Evolutionary conservation across 257 asterid species (phyloP), one percentile per base, ranked within the genome.

Genomic region (Solanum phureja): DNA sequence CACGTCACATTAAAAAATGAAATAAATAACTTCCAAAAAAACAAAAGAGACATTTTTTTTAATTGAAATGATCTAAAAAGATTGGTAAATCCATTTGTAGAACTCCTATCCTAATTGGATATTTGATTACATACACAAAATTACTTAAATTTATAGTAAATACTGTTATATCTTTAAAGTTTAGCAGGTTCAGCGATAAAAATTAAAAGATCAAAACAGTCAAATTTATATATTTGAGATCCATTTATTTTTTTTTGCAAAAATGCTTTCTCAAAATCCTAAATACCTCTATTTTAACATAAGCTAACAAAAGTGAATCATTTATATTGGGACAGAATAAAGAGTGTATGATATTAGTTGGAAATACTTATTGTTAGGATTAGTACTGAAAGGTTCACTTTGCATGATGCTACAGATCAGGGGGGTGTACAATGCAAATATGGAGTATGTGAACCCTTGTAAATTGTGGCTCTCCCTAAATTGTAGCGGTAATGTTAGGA

Each of bases 211-310:
- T 56, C 24, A 56, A 56, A 56, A 16, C 0, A 0, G 3, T 56
- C 24, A 18, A 56, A 56, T 18, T 56, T 56, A 56, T 56, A 56
- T 18, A 1, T 56, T 6, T 35, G 0, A 18, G 23, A 6, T 52
- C 1, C 7, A 2, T 16, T 52, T 5, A 0, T 1, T 42, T 42
- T 42, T 46, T 46, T 1, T 4, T 2, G 2, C 18, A 46, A 2
- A 46, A 52, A 16, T 52, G 1, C n/a, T 0, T 5, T 52, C 8
- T 52, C 9, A 19, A 56, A 52, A 18, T 52, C n/a, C 62, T 52
- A 1, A 16, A 16, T 6, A 52, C 4, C 64, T 56, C 9, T 56
- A 16, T 56, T 56, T 13, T 49, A 49, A 49, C 3, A 14, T 5
- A 0, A 49, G 7, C 7, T 1, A 11, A 44, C 1, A 4, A 49